phyloP scores from a whole-genome alignment of 352 stramenopile genomes.

The Phytophthora hibernalis region DNA sequence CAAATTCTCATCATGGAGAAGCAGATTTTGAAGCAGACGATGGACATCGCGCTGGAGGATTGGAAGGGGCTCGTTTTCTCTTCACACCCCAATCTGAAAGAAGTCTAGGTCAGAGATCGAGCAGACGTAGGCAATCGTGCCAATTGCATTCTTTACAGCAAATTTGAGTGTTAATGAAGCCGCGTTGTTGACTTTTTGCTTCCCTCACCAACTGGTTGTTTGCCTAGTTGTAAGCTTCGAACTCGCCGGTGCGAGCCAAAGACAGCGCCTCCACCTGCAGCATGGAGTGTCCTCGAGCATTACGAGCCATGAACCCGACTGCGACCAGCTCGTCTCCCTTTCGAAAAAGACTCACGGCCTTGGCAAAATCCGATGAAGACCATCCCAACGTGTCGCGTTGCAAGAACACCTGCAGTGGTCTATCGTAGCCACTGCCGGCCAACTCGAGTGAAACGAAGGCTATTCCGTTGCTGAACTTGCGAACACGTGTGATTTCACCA shows the following conservation, averaged over 20 bases:
- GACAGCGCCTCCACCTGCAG: constrained; percentile 44
- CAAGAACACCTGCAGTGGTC: constrained; percentile 50
- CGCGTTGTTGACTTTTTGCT: background rate
- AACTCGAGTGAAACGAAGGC: constrained; percentile 52
- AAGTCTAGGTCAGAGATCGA: constrained; percentile 20
- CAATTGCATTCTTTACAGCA: background rate
- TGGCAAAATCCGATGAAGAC: constrained; percentile 30
- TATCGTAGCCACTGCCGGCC: constrained; percentile 16
- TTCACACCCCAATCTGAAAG: constrained; percentile 53
- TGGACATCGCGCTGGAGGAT: constrained; percentile 49
- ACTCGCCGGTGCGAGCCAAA: constrained; percentile 45
- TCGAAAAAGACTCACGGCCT: constrained; percentile 43
- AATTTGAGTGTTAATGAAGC: background rate
- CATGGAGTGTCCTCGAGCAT: constrained; percentile 49
- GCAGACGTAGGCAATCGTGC: background rate
- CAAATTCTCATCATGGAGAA: constrained; percentile 66
- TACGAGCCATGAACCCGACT: constrained; percentile 49
- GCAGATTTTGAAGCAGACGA: constrained; percentile 59
- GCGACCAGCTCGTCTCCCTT: constrained; percentile 48
- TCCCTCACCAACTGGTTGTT: background rate
- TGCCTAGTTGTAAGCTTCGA: constrained; percentile 44
- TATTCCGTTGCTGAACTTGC: constrained; percentile 57
- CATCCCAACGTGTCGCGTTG: constrained; percentile 45
- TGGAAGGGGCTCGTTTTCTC: constrained; percentile 59
- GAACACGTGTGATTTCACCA: constrained; percentile 47